Percentiles rank a stretch among this genome's conserved stretches.
These are phyloP conservation scores for Phytopythium helicoides DNA, from an alignment of 352 stramenopile genomes.

Conservation along the genomic window DNA sequence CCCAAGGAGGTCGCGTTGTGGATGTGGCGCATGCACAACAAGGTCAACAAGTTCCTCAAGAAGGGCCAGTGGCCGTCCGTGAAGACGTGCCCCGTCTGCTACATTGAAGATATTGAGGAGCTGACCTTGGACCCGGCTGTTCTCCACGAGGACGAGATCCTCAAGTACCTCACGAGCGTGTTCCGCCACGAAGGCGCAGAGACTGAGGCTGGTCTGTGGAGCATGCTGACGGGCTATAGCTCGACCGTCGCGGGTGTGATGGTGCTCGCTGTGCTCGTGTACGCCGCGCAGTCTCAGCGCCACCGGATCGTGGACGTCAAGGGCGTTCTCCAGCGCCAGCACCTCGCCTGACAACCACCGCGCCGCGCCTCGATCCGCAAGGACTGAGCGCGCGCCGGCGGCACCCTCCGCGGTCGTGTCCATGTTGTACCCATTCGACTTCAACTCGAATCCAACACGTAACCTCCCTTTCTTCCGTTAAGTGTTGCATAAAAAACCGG, in stretches of 20 bases:
- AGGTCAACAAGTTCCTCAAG: slow-evolving; percentile 73
- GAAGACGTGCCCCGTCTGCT: slow-evolving; percentile 53
- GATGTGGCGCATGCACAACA: slow-evolving; percentile 86
- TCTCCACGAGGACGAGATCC: slow-evolving; percentile 53
- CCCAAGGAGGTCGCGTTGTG: slow-evolving; percentile 52
- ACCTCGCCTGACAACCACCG: slow-evolving; percentile 10
- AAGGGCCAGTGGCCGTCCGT: slow-evolving; percentile 66
- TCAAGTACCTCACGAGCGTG: slow-evolving; percentile 46
- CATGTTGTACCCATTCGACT: too few species aligned
- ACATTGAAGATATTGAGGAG: slow-evolving; percentile 41
- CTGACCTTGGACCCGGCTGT: slow-evolving; percentile 42
- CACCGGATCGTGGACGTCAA: slow-evolving; percentile 15
- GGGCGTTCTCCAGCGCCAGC: slow-evolving; percentile 13
- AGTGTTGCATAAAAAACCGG: too few species aligned
- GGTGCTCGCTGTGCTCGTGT: slow-evolving; percentile 22
- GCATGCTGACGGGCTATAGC: slow-evolving; percentile 36
- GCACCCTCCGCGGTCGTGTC: too few species aligned
- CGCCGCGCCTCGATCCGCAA: too few species aligned
- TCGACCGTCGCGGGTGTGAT: slow-evolving; percentile 28
- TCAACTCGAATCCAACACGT: too few species aligned
- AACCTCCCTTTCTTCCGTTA: too few species aligned
- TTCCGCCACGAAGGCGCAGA: slow-evolving; percentile 54
- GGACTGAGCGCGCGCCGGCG: too few species aligned
- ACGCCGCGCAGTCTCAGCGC: slow-evolving; percentile 22
- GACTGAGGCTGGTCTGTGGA: slow-evolving; percentile 37